Evolutionary conservation across 768 basidiomycete genomes (phyloP).

Genomic region (Coprinopsis marcescibilis): DNA sequence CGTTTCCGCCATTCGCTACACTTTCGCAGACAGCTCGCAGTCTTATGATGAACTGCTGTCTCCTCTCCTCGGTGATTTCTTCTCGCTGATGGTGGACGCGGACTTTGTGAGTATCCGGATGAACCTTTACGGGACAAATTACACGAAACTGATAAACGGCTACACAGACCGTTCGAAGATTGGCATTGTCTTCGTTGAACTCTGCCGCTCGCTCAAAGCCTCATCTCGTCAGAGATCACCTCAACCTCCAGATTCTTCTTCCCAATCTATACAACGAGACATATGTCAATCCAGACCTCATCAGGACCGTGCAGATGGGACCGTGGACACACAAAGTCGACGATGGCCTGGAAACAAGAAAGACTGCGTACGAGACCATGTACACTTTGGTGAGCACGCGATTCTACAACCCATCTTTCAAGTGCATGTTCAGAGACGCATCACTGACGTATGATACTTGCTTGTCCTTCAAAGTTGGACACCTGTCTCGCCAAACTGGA

Average conservation of each 20-base stretch:
- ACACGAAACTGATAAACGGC: too few species aligned
- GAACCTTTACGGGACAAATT: too few species aligned
- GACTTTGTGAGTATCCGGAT: conserved; percentile 76
- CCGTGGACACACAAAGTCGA: conserved; percentile 97
- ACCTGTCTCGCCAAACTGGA: conserved; percentile 88
- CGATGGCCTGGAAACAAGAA: conserved; percentile 92
- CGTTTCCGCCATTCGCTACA: conserved; percentile 90
- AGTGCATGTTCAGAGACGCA: neutral
- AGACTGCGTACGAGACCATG: conserved; percentile 96
- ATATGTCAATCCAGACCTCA: conserved; percentile 65
- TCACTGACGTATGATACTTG: neutral
- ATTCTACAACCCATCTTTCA: conserved; percentile 5
- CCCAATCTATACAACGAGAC: conserved; percentile 88
- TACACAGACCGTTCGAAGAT: conserved; percentile 76
- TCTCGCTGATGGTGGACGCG: conserved; percentile 82
- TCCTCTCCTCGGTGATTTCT: conserved; percentile 84
- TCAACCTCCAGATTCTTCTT: conserved; percentile 67
- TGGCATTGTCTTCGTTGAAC: conserved; percentile 87
- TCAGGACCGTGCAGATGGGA: conserved; percentile 93
- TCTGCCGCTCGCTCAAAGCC: conserved; percentile 95
- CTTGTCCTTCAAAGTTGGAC: conserved; percentile 59
- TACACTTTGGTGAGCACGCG: conserved; percentile 74
- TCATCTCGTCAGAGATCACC: conserved; percentile 82
- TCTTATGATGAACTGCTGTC: conserved; percentile 89
- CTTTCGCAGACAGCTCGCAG: conserved; percentile 79